These are phyloP conservation scores for Rugonectria rugulosa DNA, from an alignment of 2,329 filamentous ascomycete species.

Conservation along the genomic window DNA sequence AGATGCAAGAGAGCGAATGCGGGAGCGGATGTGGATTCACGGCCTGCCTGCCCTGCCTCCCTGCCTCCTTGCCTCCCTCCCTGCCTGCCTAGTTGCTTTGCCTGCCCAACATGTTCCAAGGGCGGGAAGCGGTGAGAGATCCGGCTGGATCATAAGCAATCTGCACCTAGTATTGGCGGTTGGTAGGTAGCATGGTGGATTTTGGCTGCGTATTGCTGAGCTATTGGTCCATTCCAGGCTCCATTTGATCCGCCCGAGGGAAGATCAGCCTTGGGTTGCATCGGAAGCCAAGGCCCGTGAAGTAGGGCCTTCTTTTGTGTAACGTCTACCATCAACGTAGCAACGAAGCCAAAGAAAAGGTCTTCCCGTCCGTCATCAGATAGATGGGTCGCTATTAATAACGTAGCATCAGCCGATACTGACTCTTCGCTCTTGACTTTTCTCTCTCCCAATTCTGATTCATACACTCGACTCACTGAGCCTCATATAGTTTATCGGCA, in stretches of 20 bases:
- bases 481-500: no score
- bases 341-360: conserved; percentile 4
- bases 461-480: no score
- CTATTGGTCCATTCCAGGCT: background rate
- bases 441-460: no score
- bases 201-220: background rate
- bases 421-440: no score
- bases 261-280: conserved; percentile 10
- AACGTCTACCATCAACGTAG: conserved; percentile 5
- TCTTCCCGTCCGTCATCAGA: no score
- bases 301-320: conserved; percentile 5
- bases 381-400: no score
- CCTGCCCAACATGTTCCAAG: background rate
- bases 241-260: background rate
- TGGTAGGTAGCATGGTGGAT: no score
- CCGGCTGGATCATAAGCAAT: no score
- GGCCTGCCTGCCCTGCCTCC: background rate
- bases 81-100: background rate
- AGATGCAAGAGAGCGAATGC: background rate
- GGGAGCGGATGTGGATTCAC: background rate
- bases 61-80: background rate
- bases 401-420: no score
- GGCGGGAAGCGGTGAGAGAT: background rate
- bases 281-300: conserved; percentile 2
- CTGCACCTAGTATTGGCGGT: no score